Evolutionary conservation across 1,284 basidiomycete species (phyloP), one percentile per base, ranked within the genome.

Genomic region (Puccinia hordei): DNA sequence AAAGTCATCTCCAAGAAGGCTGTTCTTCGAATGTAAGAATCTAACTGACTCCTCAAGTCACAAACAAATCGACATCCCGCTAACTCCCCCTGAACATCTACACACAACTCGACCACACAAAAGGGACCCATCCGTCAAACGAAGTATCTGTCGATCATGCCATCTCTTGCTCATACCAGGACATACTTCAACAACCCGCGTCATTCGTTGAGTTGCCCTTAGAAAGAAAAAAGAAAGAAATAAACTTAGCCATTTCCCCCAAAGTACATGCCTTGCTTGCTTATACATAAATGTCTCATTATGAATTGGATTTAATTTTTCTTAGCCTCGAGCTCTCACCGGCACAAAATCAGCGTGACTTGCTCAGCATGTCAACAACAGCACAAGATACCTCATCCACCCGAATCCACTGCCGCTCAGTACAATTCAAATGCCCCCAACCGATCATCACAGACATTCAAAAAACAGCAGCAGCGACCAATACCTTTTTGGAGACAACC

Each of bases 61-160:
- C 24, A 30, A 15, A 13, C 24, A 10, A 15, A 19, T 17, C 17
- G 13, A 44, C 65, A 17, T 2, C n/a, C 30, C 33, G 6, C 30
- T 49, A 5, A 22, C 22, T 13, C 22, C 15, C 5, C 30, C 22
- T 2, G 27, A 51, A n/a, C n/a, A n/a, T n/a, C n/a, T n/a, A n/a
- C 19, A 33, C 53, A 3, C 5, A 69, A 49, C 3, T 19, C 9
- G 17, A 10, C 27, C 10, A 49, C 15, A 12, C 30, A 13, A n/a
- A 19, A 76, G 74, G 74, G 74, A 76, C 63, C 74, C 74, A 1
- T 61, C 41, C 8, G 74, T 76, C 6, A 76, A 76, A 65, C 55
- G 61, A 33, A 76, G 44, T 49, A 76, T 76, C 46, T 76, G 74
- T 53, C 59, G 61, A 46, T 76, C 74, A 35, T 76, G 74, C n/a